Evolutionary conservation across 2,329 filamentous ascomycete species (phyloP).

Genomic region (Apiospora rasikravindrae): DNA sequence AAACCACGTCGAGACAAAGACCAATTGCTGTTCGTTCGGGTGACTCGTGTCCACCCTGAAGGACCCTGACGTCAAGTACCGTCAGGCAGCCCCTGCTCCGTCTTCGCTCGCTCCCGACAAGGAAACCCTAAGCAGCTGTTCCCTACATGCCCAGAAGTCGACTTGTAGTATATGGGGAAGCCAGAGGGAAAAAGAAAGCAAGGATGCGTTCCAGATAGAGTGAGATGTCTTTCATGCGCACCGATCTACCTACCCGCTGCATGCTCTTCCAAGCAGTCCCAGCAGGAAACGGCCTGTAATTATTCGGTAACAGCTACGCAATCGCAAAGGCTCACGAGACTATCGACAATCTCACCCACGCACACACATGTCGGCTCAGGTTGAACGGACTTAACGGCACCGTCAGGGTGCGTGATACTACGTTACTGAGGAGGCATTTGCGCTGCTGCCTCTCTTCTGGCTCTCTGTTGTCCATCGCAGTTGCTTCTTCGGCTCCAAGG

Average conservation of each 20-base stretch:
- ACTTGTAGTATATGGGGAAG: neutral
- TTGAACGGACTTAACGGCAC: too few species aligned
- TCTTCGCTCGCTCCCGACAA: neutral
- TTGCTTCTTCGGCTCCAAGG: slow-evolving; percentile 4
- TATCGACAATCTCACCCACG: neutral
- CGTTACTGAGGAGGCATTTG: neutral
- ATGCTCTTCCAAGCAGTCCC: neutral
- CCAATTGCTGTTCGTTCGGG: neutral
- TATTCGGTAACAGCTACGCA: neutral
- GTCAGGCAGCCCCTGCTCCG: neutral
- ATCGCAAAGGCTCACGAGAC: neutral
- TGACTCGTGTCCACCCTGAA: neutral
- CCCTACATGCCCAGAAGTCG: neutral
- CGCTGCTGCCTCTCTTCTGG: neutral
- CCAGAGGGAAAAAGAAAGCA: neutral
- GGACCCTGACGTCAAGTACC: neutral
- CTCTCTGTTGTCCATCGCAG: neutral
- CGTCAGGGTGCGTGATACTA: neutral
- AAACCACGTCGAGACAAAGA: neutral
- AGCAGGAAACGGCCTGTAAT: neutral
- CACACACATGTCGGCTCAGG: neutral
- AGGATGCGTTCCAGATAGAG: neutral
- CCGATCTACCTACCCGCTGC: neutral
- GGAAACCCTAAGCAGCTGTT: neutral
- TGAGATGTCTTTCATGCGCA: neutral